Conservation (phyloP, 768 basidiomycete genomes). For the Neoboletus magnificus region DNA sequence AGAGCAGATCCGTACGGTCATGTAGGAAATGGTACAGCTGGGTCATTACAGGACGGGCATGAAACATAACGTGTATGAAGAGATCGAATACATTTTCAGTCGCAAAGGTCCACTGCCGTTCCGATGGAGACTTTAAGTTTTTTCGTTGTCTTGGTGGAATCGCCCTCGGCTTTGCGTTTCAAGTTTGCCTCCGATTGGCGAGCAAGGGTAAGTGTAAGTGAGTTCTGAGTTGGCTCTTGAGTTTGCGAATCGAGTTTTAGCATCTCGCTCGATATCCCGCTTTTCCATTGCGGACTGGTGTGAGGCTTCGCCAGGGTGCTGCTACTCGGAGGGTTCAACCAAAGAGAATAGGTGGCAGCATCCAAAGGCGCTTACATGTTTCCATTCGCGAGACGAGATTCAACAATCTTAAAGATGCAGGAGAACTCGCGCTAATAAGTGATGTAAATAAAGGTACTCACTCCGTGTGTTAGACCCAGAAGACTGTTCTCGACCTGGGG, state of each 20-base stretch:
- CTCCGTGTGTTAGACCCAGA: constrained; percentile 58
- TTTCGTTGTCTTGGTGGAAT: constrained; percentile 37
- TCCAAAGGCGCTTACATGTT: constrained; percentile 7
- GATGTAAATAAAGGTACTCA: constrained; percentile 28
- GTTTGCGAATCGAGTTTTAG: constrained; percentile 34
- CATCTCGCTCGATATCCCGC: neutral
- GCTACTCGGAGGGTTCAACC: constrained; percentile 2
- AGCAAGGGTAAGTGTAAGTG: constrained; percentile 11
- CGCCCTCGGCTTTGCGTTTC: constrained; percentile 34
- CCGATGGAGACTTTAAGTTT: constrained; percentile 73
- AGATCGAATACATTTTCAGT: constrained; percentile 37
- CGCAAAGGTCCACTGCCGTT: constrained; percentile 68
- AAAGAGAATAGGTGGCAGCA: neutral
- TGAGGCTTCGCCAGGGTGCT: neutral
- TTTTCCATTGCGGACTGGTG: neutral
- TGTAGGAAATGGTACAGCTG: neutral
- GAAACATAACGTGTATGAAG: neutral
- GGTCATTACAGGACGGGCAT: neutral
- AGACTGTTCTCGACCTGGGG: constrained; percentile 56
- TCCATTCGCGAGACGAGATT: constrained; percentile 9
- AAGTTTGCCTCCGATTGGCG: constrained; percentile 23
- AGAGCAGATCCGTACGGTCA: neutral
- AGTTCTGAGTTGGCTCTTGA: constrained; percentile 38
- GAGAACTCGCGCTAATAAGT: neutral
- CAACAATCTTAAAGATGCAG: constrained; percentile 7